Evolutionary conservation across 257 asterid genomes (phyloP).

Genomic region (Lantana camara): DNA sequence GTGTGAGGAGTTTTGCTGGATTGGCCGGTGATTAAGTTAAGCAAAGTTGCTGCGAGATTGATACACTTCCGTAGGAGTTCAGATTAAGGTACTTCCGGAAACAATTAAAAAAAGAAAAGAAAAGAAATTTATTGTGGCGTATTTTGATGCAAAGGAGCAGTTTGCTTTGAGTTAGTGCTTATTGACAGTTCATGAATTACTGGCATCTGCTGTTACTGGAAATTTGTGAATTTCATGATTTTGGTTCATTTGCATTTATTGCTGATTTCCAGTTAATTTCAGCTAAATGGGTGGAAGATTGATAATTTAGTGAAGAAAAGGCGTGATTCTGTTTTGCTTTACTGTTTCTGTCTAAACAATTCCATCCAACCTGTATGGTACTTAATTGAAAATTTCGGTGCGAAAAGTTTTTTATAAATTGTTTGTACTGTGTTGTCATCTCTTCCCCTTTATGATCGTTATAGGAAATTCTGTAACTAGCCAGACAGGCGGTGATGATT

Average conservation of each 20-base stretch:
- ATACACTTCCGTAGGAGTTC: constrained; percentile 26
- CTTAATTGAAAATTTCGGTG: constrained; percentile 14
- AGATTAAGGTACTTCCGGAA: constrained; percentile 18
- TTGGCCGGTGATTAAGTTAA: constrained; percentile 16
- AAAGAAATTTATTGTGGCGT: neutral
- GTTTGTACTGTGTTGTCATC: constrained; percentile 20
- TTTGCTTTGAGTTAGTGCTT: constrained; percentile 24
- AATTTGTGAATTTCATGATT: constrained; percentile 27
- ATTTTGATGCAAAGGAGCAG: constrained; percentile 12
- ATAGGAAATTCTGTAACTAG: constrained; percentile 42
- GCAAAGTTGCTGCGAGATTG: constrained; percentile 26
- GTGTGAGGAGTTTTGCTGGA: constrained; percentile 31
- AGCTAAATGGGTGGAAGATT: constrained; percentile 15
- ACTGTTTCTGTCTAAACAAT: constrained; percentile 11
- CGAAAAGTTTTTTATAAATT: constrained; percentile 11
- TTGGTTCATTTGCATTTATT: constrained; percentile 26
- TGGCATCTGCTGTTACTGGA: constrained; percentile 21
- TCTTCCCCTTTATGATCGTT: constrained; percentile 30
- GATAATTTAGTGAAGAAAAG: constrained; percentile 24
- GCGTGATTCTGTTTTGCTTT: constrained; percentile 8
- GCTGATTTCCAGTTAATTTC: neutral
- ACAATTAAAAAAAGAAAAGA: no score
- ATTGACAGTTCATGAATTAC: constrained; percentile 18
- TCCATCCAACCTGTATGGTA: neutral
- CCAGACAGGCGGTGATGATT: constrained; percentile 52